A percentile compares a stretch with the other conserved stretches of the same genome.
phyloP scores from a whole-genome alignment of 2,329 filamentous ascomycete species.

The Arthrinium puccinioides region DNA sequence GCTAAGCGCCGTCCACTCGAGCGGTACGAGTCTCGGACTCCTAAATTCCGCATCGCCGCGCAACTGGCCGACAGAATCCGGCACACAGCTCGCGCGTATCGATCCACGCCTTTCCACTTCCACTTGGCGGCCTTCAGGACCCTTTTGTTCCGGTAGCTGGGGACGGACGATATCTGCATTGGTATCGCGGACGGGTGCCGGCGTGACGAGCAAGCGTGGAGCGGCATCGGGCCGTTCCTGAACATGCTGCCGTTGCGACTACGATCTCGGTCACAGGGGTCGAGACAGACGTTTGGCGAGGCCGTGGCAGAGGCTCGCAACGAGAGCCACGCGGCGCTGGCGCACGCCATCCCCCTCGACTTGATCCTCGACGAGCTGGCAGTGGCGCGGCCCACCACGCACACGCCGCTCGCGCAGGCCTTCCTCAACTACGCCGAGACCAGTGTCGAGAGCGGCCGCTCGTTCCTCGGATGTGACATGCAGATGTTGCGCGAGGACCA shows the following conservation, averaged over 20 bases:
- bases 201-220: not conserved
- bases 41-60: not conserved
- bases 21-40: not conserved
- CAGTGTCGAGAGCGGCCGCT: not conserved
- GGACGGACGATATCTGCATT: not conserved
- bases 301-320: not conserved
- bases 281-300: not conserved
- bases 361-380: not conserved
- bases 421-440: constrained; percentile 6
- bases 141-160: not conserved
- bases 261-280: not conserved
- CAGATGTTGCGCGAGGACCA: not conserved
- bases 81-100: not conserved
- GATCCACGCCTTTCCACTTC: not conserved
- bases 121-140: not conserved
- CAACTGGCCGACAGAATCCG: not conserved
- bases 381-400: constrained; percentile 1
- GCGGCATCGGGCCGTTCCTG: not conserved
- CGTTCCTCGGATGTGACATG: not conserved
- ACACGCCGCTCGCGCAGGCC: constrained; percentile 4
- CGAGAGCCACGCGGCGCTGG: not conserved
- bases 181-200: not conserved
- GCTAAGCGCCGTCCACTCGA: not conserved
- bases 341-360: not conserved
- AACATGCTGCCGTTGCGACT: not conserved